These are phyloP conservation scores for Phytophthora sansomeana DNA, from an alignment of 352 stramenopile genomes.

Conservation along the genomic window DNA sequence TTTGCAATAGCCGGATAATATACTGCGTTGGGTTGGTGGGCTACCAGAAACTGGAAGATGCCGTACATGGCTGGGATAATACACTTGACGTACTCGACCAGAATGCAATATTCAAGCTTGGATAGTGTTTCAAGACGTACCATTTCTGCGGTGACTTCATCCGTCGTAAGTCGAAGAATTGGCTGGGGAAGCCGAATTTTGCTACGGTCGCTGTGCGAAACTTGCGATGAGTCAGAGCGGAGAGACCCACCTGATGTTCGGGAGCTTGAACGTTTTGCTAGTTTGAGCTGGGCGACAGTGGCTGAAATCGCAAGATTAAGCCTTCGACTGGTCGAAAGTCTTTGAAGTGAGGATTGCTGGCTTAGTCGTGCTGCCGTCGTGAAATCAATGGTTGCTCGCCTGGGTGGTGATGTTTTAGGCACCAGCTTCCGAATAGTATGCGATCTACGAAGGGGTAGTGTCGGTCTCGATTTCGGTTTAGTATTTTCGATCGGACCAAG, in stretches of 20 bases:
- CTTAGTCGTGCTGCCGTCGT: too few relatives aligned
- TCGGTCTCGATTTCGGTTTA: too few relatives aligned
- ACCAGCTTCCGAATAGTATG: too few relatives aligned
- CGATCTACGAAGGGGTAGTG: too few relatives aligned
- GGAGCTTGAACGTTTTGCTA: conserved; percentile 10
- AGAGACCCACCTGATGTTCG: background rate
- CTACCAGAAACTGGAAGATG: conserved; percentile 26
- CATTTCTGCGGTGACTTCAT: background rate
- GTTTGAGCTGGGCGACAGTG: background rate
- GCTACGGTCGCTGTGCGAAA: too few relatives aligned
- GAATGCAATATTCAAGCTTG: conserved; percentile 29
- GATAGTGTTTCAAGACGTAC: conserved; percentile 22
- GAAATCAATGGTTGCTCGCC: too few relatives aligned
- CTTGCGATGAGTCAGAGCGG: too few relatives aligned
- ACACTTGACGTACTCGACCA: conserved; percentile 41
- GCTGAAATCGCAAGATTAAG: background rate
- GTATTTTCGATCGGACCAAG: too few relatives aligned
- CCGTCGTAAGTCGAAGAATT: too few relatives aligned
- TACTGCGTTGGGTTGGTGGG: conserved; percentile 12
- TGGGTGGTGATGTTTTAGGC: too few relatives aligned
- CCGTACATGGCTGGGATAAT: conserved; percentile 36
- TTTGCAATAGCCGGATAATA: conserved; percentile 19
- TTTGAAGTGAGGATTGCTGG: too few relatives aligned
- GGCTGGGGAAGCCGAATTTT: too few relatives aligned
- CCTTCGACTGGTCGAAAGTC: background rate